These are phyloP conservation scores for Arthrinium phaeospermum DNA, from an alignment of 2,329 filamentous ascomycete species.

Conservation along the genomic window DNA sequence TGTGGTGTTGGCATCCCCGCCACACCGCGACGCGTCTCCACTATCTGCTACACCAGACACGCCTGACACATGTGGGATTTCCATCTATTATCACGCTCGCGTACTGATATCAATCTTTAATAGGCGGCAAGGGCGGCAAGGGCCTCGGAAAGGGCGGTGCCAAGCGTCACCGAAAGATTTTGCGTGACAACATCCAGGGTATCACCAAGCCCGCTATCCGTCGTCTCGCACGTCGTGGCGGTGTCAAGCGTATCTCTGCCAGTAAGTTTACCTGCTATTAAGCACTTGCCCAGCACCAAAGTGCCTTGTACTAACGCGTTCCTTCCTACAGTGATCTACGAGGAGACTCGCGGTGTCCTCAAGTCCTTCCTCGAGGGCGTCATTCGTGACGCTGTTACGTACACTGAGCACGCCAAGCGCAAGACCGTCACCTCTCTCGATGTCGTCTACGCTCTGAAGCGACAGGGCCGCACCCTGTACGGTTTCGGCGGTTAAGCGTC, in stretches of 20 bases:
- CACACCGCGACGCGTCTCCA: conserved; percentile 9
- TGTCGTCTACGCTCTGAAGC: conserved; percentile 68
- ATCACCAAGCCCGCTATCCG: conserved; percentile 99
- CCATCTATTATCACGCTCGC: not conserved
- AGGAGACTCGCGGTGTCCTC: conserved; percentile 81
- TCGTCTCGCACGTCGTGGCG: conserved; percentile 97
- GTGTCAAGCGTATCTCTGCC: conserved; percentile 99
- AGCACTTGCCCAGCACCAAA: not conserved
- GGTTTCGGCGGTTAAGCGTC: conserved; percentile 67
- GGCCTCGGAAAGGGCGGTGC: conserved; percentile 97
- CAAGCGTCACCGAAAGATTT: conserved; percentile 99
- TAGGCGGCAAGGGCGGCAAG: conserved; percentile 95
- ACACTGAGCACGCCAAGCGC: conserved; percentile 84
- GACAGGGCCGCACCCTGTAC: conserved; percentile 71
- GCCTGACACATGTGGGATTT: not conserved
- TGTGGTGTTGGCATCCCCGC: not conserved
- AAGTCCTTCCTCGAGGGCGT: conserved; percentile 86
- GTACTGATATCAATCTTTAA: conserved; percentile 43
- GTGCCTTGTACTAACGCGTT: conserved; percentile 25
- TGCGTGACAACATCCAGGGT: conserved; percentile 99
- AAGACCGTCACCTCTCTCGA: conserved; percentile 72
- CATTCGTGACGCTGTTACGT: conserved; percentile 80
- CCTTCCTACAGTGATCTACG: conserved; percentile 70
- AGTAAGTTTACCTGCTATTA: conserved; percentile 59
- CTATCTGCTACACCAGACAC: not conserved